A percentile compares a stretch with the other conserved stretches of the same genome.
phyloP scores from a whole-genome alignment of 2,329 filamentous ascomycete genomes.

The Cylindrodendrum hubeiense region DNA sequence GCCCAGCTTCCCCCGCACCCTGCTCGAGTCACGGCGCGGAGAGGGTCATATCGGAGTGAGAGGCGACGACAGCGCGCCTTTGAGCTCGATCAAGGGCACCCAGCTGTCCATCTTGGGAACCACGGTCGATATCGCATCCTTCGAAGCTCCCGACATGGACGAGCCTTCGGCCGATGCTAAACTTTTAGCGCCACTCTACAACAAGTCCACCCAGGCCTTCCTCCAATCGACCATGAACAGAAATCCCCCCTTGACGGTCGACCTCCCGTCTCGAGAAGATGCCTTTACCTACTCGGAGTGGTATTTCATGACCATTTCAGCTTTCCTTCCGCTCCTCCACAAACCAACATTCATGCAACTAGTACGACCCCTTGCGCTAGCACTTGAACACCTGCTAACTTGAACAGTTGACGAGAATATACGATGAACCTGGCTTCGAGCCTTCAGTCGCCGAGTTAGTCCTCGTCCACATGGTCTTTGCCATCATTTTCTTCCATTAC shows the following conservation, averaged over 20 bases:
- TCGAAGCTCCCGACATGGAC: slow-evolving; percentile 75
- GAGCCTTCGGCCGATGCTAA: slow-evolving; percentile 59
- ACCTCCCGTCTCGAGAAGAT: slow-evolving; percentile 73
- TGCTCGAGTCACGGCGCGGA: slow-evolving; percentile 59
- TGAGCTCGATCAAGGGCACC: slow-evolving; percentile 82
- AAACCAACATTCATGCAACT: slow-evolving; percentile 78
- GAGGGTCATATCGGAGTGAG: slow-evolving; percentile 77
- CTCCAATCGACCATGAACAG: slow-evolving; percentile 73
- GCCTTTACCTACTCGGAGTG: slow-evolving; percentile 78
- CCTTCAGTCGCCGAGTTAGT: slow-evolving; percentile 75
- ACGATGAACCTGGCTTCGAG: slow-evolving; percentile 75
- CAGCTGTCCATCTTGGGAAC: slow-evolving; percentile 83
- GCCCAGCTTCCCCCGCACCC: slow-evolving; percentile 47
- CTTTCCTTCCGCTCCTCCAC: slow-evolving; percentile 82
- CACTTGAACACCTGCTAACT: neutral
- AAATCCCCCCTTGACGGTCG: slow-evolving; percentile 67
- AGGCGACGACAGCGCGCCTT: slow-evolving; percentile 71
- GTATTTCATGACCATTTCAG: slow-evolving; percentile 80
- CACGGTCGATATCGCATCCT: slow-evolving; percentile 82
- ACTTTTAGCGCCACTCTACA: slow-evolving; percentile 65
- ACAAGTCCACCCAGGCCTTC: slow-evolving; percentile 80
- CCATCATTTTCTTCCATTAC: slow-evolving; percentile 82
- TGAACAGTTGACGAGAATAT: slow-evolving; percentile 70
- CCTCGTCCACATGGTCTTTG: slow-evolving; percentile 83
- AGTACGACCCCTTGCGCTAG: slow-evolving; percentile 57